Evolutionary conservation across 1,284 basidiomycete species (phyloP), one percentile per base, ranked within the genome.

Genomic region (Boletus mariae): DNA sequence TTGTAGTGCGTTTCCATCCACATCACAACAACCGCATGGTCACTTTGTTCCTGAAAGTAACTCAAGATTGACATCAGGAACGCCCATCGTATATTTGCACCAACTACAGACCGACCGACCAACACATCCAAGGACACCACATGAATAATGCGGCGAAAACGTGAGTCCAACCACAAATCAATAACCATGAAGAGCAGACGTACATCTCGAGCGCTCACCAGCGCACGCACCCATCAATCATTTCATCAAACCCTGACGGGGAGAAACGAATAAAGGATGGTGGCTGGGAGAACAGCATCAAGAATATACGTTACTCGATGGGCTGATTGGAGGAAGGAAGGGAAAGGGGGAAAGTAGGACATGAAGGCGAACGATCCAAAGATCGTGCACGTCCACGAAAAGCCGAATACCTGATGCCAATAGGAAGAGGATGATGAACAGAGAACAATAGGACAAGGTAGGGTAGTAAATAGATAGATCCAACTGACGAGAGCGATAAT

Each of bases 171-270:
- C 37, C 37, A 38, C 29, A 31, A 31, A 12, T 12, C 31, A 31
- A 1, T 12, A 11, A 5, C 38, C 20, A 38, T 11, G 4, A 5
- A 11, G 50, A 45, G 31, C 34, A 48, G 35, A 5, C 56, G 47
- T 34, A 43, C 54, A 45, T 53, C 55, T 34, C 57, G 49, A 68
- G 66, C 66, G 66, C 66, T 68, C 66, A 68, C 69, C 69, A 68
- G 41, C 43, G 13, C 62, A 67, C 41, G 20, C 54, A 46, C 56
- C 57, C 46, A 43, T 56, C 49, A 53, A 31, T 52, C 55, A 71
- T 70, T 71, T 68, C 66, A 57, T 68, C 66, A 57, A 12, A 67
- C 66, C 69, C 69, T 57, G 10, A 41, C 34, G 68, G 68, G 66
- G 66, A 68, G 66, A 68, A 68, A 71, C 67, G 46, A 55, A 54